Evolutionary conservation across 208 protist genomes (phyloP).

Genomic region (Acanthamoeba triangularis): DNA sequence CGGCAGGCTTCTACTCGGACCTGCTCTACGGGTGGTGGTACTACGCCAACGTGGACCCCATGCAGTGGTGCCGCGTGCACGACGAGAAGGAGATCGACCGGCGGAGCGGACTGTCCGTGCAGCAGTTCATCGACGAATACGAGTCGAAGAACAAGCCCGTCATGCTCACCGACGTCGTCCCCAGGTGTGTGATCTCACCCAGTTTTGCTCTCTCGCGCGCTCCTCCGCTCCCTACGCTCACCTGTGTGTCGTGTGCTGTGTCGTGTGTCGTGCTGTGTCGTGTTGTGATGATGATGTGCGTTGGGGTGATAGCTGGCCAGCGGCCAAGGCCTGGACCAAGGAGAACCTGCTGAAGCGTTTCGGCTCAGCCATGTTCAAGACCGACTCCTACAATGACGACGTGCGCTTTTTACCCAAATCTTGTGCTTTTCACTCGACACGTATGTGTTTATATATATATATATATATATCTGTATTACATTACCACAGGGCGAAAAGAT

Average conservation of each 20-base stretch:
- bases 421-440: neutral
- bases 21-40: conserved; percentile 55
- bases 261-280: no score
- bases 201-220: no score
- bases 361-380: conserved; percentile 74
- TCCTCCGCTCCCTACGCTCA: neutral
- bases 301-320: conserved; percentile 29
- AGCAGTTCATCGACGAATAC: conserved; percentile 81
- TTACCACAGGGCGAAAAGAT: conserved; percentile 58
- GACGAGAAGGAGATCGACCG: conserved; percentile 78
- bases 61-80: conserved; percentile 31
- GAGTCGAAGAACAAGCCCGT: conserved; percentile 81
- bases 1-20: conserved; percentile 48
- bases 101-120: conserved; percentile 64
- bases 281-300: neutral
- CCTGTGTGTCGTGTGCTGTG: neutral
- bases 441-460: neutral
- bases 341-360: conserved; percentile 65
- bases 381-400: conserved; percentile 55
- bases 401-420: no score
- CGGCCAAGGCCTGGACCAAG: conserved; percentile 79
- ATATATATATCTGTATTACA: neutral
- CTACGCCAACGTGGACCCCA: conserved; percentile 47
- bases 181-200: neutral
- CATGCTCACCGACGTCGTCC: conserved; percentile 78